Base-by-base conservation (phyloP, 2,329 filamentous ascomycete genomes). In the Blastomyces gilchristii region DNA sequence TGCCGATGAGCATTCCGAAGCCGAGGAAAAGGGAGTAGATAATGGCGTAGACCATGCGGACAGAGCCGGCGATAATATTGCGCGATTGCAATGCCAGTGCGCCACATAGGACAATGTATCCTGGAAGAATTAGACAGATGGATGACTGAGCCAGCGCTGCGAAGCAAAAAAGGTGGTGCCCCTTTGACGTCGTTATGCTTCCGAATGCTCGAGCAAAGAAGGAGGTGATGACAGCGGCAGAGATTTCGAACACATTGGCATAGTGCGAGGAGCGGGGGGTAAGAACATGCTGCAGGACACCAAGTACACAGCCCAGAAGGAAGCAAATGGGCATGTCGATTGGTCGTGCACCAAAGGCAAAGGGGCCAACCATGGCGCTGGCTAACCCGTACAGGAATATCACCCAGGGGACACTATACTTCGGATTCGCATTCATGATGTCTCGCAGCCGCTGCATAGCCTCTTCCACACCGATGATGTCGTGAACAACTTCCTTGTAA, bases 311-410 rank as follows among this genome's bases (percentile, higher is more conserved):
- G 1, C 91, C 90, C 0, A 95, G 81, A 0, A 90, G 63, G 72
- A 94, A 94, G 25, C 86, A 85, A 37, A 92, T 82, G 0, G 89
- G 89, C 64, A 94, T 78, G 71, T 95, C 91, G 69, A 93, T 87
- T 50, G 87, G 84, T 3, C 89, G 83, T 2, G 88, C 89, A 63
- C 86, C 79, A 70, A 94, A 95, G 3, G 88, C 89, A 69, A 94
- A 94, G 0, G 89, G 89, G 0, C 88, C 90, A 0, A 94, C 90
- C 7, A 81, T 83, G 0, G 85, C 87, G 14, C 88, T 90, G 1
- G 90, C 90, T 6, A 91, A 75, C 0, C 91, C 91, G 68, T 90
- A 92, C 41, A 91, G 77, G 0, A 86, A 74, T 0, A 95, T 85
- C 14, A 82, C 73, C 14, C 80, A 69, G 75, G 79, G 80, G 2